Evolutionary conservation across 2,329 filamentous ascomycete species (phyloP).

Genomic region (Fusarium chaquense): DNA sequence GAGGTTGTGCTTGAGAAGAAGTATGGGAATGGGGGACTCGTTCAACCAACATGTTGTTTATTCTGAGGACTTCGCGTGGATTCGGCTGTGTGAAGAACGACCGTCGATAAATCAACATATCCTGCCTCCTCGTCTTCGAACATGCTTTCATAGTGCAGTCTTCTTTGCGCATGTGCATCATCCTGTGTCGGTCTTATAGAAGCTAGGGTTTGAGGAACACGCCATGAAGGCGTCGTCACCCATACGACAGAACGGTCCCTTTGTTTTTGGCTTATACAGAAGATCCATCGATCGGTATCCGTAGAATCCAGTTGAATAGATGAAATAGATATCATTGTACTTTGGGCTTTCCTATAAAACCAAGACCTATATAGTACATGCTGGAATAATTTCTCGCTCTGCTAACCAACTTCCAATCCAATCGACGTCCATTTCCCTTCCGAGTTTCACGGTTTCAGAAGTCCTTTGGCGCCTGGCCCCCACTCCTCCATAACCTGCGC

Average conservation of each 20-base stretch:
- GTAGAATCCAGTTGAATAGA: background rate
- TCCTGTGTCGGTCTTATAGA: slow-evolving; percentile 15
- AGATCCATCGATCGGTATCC: background rate
- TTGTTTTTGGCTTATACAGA: background rate
- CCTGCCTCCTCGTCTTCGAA: slow-evolving; percentile 1
- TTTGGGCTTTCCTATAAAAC: background rate
- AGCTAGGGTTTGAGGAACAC: slow-evolving; percentile 5
- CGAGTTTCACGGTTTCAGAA: slow-evolving; percentile 45
- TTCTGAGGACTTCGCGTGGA: background rate
- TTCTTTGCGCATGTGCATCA: slow-evolving; percentile 10
- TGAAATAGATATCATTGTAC: background rate
- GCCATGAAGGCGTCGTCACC: slow-evolving; percentile 23
- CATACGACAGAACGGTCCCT: slow-evolving; percentile 1
- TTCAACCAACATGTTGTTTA: background rate
- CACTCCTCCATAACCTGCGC: background rate
- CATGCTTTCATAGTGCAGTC: background rate
- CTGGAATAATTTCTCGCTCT: background rate
- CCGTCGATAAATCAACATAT: background rate
- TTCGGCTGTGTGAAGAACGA: background rate
- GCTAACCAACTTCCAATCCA: background rate
- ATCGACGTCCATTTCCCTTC: slow-evolving; percentile 10
- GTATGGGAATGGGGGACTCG: background rate
- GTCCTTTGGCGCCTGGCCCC: slow-evolving; percentile 20
- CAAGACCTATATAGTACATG: background rate
- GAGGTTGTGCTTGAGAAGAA: background rate